Evolutionary conservation across 2,329 filamentous ascomycete species (phyloP), one percentile per base, ranked within the genome.

Genomic region (Coleophoma crateriformis): DNA sequence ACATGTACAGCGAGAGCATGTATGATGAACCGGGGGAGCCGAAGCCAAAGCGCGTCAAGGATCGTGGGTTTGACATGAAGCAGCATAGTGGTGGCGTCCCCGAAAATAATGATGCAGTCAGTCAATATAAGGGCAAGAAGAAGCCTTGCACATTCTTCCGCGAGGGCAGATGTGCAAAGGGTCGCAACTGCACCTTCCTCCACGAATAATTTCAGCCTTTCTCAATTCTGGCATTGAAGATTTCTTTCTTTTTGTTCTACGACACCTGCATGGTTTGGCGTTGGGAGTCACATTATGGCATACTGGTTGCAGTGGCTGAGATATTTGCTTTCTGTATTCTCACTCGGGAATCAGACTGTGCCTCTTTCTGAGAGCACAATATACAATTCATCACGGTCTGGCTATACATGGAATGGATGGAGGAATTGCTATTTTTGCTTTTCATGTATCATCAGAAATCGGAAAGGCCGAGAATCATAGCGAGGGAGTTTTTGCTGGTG

Each of bases 111-210:
- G 61, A 62, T 35, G 58, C 61, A 37, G 60, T 60, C 45, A 61
- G 61, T 32, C 58, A 85, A 59, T 66, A 67, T 46, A 64, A 62
- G 51, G 60, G 77, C 74, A 81, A 82, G 49, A 86, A 84, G 40
- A 82, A 86, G 61, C 76, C 84, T 5, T 89, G 86, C 65, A 77
- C 77, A 17, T 90, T 88, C 65, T 89, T 75, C 73, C 75, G 79
- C 50, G 79, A 86, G 62, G 85, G 85, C 13, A 84, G 83, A 62
- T 89, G 86, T 67, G 81, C 79, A 7, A 84, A 88, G 63, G 86
- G 86, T 19, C 83, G 85, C 34, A 82, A 82, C 60, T 89, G 86
- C 69, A 88, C 85, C 2, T 90, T 85, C 65, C 76, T 85, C 49
- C 86, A 90, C 61, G 83, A 87, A 39, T 60, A 58, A 44, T 32